Base-by-base conservation (phyloP, 2,329 filamentous ascomycete genomes). In the Ophiostoma piceae region DNA sequence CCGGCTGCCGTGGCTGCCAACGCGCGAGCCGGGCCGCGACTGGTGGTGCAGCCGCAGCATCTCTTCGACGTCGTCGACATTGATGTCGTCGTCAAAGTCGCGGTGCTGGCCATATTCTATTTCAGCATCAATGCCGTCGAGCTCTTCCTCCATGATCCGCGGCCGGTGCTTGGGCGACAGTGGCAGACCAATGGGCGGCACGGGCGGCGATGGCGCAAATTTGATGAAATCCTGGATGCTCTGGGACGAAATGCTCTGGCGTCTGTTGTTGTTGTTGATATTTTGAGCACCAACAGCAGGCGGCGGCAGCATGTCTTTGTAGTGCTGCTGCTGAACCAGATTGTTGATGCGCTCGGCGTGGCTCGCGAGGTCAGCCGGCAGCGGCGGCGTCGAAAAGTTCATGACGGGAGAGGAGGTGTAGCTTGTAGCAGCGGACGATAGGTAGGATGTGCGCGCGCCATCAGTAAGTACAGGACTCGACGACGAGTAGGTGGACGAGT, bases 191-290 rank as follows among this genome's bases (percentile, higher is more conserved):
- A 74, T 71, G 1, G 73, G 70, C 29, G 70, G 71, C 67, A 73
- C 62, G 2, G 69, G 69, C 32, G 72, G 72, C 37, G 73, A 72
- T 2, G 71, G 71, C 29, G 68, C 69, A 54, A 73, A 73, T 14
- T 67, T 69, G 68, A 74, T 72, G 43, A 74, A 71, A 41, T 74
- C 71, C 47, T 72, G 73, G 35, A 73, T 72, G 68, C 72, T 71
- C 68, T 69, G 70, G 3, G 66, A 65, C 16, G 69, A 37, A 29
- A 57, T 37, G 26, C 66, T 67, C 43, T 67, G 65, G 2, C 35
- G 22, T 35, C 11, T 4, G n/a, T 9, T 39, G 37, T 9, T 39
- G 37, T 11, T 41, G 39, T 14, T 41, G 0, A 41, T 41, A 3
- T 41, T 41, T 14, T 12, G 11, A 41, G 39, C 32, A 16, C 5